Evolutionary conservation across 2,329 filamentous ascomycete genomes (phyloP).

Genomic region (Akanthomyces dipterigenus): DNA sequence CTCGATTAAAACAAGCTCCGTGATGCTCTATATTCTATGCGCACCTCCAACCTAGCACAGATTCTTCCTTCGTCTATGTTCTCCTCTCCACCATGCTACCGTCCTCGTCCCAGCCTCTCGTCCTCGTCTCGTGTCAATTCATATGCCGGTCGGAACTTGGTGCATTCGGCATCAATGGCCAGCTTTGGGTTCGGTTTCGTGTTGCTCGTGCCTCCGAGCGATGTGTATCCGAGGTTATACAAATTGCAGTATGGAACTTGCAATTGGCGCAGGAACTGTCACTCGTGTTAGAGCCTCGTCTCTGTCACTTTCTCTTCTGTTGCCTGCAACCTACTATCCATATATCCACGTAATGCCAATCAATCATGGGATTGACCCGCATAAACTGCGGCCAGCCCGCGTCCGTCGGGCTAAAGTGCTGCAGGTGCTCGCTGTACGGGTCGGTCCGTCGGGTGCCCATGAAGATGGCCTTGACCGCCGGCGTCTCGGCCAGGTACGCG

Average conservation of each 20-base stretch:
- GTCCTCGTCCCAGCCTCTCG: constrained; percentile 70
- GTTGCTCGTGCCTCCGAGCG: constrained; percentile 81
- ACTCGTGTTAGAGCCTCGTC: constrained; percentile 14
- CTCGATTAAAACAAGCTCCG: background rate
- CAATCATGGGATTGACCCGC: constrained; percentile 89
- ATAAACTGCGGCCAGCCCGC: constrained; percentile 86
- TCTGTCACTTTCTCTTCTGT: background rate
- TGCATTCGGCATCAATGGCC: constrained; percentile 30
- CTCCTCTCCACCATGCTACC: constrained; percentile 20
- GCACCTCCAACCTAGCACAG: background rate
- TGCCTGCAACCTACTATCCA: constrained; percentile 64
- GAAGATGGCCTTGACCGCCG: constrained; percentile 53
- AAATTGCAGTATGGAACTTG: constrained; percentile 77
- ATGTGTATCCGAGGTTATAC: constrained; percentile 86
- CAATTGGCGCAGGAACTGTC: constrained; percentile 72
- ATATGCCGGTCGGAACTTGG: constrained; percentile 63
- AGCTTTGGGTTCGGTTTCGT: constrained; percentile 83
- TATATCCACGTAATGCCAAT: constrained; percentile 95
- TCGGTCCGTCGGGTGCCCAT: constrained; percentile 77
- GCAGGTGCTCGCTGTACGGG: constrained; percentile 74
- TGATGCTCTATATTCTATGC: constrained; percentile 10
- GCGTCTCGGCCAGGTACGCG: constrained; percentile 62
- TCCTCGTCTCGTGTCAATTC: constrained; percentile 68
- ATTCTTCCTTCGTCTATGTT: background rate
- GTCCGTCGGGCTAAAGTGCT: constrained; percentile 82